These are phyloP conservation scores for Ceratocystis cubensis DNA, from an alignment of 2,329 filamentous ascomycete genomes.

Conservation along the genomic window DNA sequence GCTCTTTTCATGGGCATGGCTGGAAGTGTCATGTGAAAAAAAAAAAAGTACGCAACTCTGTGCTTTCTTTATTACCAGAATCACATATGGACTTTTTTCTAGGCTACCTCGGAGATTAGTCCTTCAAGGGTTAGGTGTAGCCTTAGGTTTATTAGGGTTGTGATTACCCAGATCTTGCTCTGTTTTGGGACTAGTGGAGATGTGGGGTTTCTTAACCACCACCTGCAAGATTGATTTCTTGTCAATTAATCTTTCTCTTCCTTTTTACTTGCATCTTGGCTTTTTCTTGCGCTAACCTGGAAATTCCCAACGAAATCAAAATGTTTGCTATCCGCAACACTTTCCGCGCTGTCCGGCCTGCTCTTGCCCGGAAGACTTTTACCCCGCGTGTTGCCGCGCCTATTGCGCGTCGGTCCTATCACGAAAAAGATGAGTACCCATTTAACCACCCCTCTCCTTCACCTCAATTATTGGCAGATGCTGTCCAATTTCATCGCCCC, in stretches of 20 bases:
- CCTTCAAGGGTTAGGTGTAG: not conserved
- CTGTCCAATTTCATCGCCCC: not conserved
- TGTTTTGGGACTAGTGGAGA: slow-evolving; percentile 9
- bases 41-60: not conserved
- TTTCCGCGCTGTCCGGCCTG: slow-evolving; percentile 18
- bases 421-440: slow-evolving; percentile 49
- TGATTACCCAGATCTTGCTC: not conserved
- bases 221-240: slow-evolving; percentile 6
- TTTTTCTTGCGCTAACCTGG: not conserved
- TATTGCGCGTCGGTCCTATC: slow-evolving; percentile 33
- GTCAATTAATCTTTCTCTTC: slow-evolving; percentile 3
- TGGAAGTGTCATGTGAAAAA: slow-evolving; percentile 51
- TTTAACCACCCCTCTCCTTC: not conserved
- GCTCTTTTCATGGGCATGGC: slow-evolving; percentile 92
- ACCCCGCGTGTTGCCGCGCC: not conserved
- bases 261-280: slow-evolving; percentile 6
- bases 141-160: not conserved
- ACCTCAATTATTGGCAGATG: not conserved
- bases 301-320: slow-evolving; percentile 5
- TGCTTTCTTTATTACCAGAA: not conserved
- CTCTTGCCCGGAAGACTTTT: not conserved
- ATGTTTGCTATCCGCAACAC: slow-evolving; percentile 19
- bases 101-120: not conserved
- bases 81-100: too few species aligned
- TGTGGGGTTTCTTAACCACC: slow-evolving; percentile 1